These are phyloP conservation scores for Ricinus communis DNA, from an alignment of 345 rosid species.

Conservation along the genomic window DNA sequence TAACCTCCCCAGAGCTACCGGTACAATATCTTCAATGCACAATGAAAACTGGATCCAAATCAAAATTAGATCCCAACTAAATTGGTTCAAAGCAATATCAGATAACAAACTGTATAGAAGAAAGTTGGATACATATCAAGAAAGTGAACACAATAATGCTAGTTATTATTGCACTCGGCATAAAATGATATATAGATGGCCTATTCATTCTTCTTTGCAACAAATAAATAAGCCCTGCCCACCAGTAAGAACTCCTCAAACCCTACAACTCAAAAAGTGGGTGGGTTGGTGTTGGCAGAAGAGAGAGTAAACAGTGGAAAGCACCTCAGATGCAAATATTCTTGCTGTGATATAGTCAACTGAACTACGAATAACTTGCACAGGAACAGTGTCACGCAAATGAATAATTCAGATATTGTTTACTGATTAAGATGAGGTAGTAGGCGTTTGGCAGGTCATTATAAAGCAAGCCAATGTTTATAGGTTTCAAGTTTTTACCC, in stretches of 20 bases:
- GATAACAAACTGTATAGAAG: constrained; percentile 1
- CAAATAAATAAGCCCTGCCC: background rate
- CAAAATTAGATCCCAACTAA: constrained; percentile 24
- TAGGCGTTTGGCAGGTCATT: background rate
- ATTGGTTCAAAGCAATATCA: constrained; percentile 13
- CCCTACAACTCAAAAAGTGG: background rate
- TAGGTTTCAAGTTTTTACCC: constrained; percentile 53
- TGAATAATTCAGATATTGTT: background rate
- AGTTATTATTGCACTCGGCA: background rate
- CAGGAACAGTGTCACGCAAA: background rate
- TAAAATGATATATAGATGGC: background rate
- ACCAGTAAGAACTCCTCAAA: background rate
- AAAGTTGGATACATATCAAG: background rate
- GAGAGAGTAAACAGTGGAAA: background rate
- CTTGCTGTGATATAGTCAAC: background rate
- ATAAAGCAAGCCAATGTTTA: constrained; percentile 1
- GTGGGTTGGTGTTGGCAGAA: too few species aligned
- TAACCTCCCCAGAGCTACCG: constrained; percentile 82
- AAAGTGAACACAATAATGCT: background rate
- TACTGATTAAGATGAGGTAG: constrained; percentile 7
- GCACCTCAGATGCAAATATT: background rate
- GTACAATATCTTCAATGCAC: constrained; percentile 91
- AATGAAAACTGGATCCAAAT: constrained; percentile 66
- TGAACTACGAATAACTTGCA: constrained; percentile 8
- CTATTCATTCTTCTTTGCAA: background rate